Evolutionary conservation across 1,139 yeast species (phyloP).

Genomic region (Debaryomyces sp.): DNA sequence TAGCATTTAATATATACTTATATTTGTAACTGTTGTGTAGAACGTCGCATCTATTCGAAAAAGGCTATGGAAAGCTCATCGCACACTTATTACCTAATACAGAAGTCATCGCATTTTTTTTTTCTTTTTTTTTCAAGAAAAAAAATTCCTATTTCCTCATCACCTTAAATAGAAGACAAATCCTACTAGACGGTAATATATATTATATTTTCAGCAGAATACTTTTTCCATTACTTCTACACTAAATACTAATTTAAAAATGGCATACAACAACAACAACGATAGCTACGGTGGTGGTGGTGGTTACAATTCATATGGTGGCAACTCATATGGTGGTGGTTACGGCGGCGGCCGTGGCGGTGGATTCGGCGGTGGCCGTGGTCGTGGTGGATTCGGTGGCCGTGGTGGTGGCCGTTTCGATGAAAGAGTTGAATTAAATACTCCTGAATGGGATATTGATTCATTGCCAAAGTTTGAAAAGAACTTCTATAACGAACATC

Average conservation of each 20-base stretch:
- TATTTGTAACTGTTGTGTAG: conserved; percentile 1
- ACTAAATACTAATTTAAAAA: conserved; percentile 10
- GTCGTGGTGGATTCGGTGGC: conserved; percentile 32
- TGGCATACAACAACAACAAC: conserved; percentile 28
- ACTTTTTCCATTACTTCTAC: conserved; percentile 4
- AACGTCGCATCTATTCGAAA: neutral
- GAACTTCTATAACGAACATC: conserved; percentile 89
- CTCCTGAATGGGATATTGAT: conserved; percentile 81
- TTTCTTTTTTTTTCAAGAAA: conserved; percentile 6
- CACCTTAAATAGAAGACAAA: conserved; percentile 1
- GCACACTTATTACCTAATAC: conserved; percentile 15
- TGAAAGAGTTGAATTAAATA: conserved; percentile 58
- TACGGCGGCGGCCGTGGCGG: conserved; percentile 31
- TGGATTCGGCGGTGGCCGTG: no score
- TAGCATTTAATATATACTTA: conserved; percentile 7
- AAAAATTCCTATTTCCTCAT: conserved; percentile 2
- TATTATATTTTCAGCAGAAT: conserved; percentile 3
- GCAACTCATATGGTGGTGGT: conserved; percentile 30
- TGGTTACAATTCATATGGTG: conserved; percentile 12
- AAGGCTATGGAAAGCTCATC: conserved; percentile 9
- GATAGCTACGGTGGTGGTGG: conserved; percentile 15
- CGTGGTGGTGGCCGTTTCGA: conserved; percentile 35
- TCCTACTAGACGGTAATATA: neutral
- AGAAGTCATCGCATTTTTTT: conserved; percentile 16
- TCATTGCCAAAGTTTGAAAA: conserved; percentile 89